These are phyloP conservation scores for Sordaria brevicollis DNA, from an alignment of 495 filamentous ascomycete species.

Conservation along the genomic window DNA sequence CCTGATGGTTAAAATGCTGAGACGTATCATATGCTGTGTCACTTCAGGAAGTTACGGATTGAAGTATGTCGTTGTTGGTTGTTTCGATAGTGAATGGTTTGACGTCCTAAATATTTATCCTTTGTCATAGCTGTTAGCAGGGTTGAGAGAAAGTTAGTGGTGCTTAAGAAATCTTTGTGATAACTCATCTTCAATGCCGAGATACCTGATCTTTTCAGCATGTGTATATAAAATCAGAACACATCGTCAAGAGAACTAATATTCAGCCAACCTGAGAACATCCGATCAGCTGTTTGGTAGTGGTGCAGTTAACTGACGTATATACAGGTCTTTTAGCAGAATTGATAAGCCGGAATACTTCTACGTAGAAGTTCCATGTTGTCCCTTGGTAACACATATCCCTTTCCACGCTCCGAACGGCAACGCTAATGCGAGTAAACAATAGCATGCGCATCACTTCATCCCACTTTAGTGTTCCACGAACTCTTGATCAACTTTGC, in stretches of 20 bases:
- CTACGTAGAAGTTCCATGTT: not conserved
- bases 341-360: not conserved
- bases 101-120: not conserved
- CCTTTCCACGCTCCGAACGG: not conserved
- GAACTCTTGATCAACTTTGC: not conserved
- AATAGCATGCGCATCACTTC: not conserved
- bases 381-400: not conserved
- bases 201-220: too few species aligned
- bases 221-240: too few species aligned
- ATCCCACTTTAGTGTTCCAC: not conserved
- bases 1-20: not conserved
- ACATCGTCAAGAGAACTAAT: too few species aligned
- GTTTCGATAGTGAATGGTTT: not conserved
- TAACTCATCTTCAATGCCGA: too few species aligned
- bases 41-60: too few species aligned
- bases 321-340: too few species aligned
- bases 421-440: not conserved
- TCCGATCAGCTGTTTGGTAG: too few species aligned
- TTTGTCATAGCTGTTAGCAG: not conserved
- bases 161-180: too few species aligned
- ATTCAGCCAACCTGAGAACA: too few species aligned
- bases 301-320: too few species aligned
- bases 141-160: not conserved
- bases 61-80: not conserved
- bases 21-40: not conserved